phyloP scores from a whole-genome alignment of 2,329 filamentous ascomycete genomes.

The Aspergillus transmontanensis region DNA sequence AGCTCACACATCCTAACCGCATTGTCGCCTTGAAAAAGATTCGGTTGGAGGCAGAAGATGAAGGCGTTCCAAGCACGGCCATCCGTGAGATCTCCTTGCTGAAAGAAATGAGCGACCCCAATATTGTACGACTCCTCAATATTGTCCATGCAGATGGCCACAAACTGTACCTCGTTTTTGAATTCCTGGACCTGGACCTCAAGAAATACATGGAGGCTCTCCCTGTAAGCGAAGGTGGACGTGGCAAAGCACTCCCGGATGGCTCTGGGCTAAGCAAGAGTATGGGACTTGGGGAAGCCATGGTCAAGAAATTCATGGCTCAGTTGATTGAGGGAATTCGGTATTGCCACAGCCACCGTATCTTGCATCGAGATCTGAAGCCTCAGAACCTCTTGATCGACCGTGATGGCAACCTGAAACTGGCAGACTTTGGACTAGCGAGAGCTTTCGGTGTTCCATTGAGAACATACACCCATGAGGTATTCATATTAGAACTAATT shows the following conservation, averaged over 20 bases:
- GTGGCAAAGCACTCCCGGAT: constrained; percentile 82
- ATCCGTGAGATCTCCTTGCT: constrained; percentile 93
- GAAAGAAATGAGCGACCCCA: constrained; percentile 91
- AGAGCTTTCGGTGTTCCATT: constrained; percentile 89
- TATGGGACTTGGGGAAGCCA: constrained; percentile 73
- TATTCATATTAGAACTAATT: constrained; percentile 30
- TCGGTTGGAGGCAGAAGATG: constrained; percentile 90
- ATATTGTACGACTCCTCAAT: constrained; percentile 85
- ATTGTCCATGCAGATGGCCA: constrained; percentile 94
- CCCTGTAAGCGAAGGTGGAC: constrained; percentile 79
- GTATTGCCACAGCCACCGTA: constrained; percentile 86
- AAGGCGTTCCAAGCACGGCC: constrained; percentile 87
- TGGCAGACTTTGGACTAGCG: constrained; percentile 87
- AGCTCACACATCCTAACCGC: constrained; percentile 77
- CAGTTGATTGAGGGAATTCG: constrained; percentile 81
- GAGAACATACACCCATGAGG: constrained; percentile 89
- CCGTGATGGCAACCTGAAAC: constrained; percentile 82
- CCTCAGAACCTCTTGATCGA: constrained; percentile 89
- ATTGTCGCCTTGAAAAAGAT: constrained; percentile 96
- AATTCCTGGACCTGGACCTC: constrained; percentile 86
- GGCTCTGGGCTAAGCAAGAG: constrained; percentile 66
- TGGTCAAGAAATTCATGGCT: constrained; percentile 92
- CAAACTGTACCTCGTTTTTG: constrained; percentile 91
- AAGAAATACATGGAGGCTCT: constrained; percentile 97
- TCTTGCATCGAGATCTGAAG: constrained; percentile 86